Evolutionary conservation across 75 land plant genomes (phyloP), one percentile per base, ranked within the genome.

Genomic region (Chamaecyparis obtusa): DNA sequence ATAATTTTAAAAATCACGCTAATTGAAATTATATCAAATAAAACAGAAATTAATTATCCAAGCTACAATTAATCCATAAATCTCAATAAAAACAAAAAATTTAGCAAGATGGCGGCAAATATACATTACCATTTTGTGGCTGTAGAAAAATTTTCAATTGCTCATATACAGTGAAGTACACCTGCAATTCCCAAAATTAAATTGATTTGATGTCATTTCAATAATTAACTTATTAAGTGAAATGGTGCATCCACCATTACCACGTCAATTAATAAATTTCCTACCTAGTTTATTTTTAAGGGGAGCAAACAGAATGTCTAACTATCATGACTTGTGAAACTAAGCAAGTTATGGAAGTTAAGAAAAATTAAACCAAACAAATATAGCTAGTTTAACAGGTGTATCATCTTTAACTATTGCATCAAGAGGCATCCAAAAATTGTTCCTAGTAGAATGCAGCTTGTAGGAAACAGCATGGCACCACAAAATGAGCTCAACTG

Each of bases 91-190:
- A 46, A 21, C 9, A 81, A 0, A 27, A 44, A 81, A 0, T 44
- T 10, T 44, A 81, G 30, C 33, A 10, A 46, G 11, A 30, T 55
- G 14, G 3, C 16, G 11, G 32, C 32, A 21, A 27, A n/a, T 5
- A 44, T 84, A 46, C 21, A 51, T 51, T 55, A 56, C 85, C 85
- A 4, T 84, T 10, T 35, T 84, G 24, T 35, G 35, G 43, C 11
- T 55, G 41, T 21, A 94, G 94, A 54, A 91, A 85, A 81, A 89
- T 89, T 87, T 98, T 98, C 10, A 98, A 87, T 89, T 98, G 96
- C 35, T 93, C 97, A 87, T 98, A 98, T 3, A 95, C 91, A 37
- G 99, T 93, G 87, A 98, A 98, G 86, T 98, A 98, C 44, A 98
- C 98, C 99, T 98, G 95, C 67, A 91, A 88, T 46, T 27, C 15